A percentile compares a stretch with the other conserved stretches of the same genome.
phyloP scores from a whole-genome alignment of 208 protist genomes.

The Acanthamoeba royreba region DNA sequence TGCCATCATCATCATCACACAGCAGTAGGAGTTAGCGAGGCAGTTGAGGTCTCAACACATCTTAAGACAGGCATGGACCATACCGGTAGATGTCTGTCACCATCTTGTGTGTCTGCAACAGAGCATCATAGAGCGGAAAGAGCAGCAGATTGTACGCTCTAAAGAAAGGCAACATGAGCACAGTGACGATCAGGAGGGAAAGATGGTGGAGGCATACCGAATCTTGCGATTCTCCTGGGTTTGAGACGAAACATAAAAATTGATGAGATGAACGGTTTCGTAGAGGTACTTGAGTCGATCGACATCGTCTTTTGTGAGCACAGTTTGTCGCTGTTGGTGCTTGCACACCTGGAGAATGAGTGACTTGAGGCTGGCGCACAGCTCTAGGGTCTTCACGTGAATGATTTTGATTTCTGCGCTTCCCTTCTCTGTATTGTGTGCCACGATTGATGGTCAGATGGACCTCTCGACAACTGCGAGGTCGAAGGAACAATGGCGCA shows the following conservation, averaged over 20 bases:
- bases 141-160: neutral
- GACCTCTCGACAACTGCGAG: neutral
- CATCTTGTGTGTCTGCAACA: constrained; percentile 29
- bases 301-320: constrained; percentile 9
- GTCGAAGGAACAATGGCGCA: neutral
- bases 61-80: too few relatives aligned
- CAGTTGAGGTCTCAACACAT: too few relatives aligned
- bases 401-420: constrained; percentile 5
- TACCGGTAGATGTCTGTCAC: neutral
- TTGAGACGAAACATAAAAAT: constrained; percentile 44
- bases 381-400: neutral
- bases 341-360: constrained; percentile 30
- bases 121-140: neutral
- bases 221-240: constrained; percentile 20
- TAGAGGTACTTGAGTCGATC: constrained; percentile 46
- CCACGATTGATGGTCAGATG: neutral
- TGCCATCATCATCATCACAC: neutral
- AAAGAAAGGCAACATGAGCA: neutral
- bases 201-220: neutral
- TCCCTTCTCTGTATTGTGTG: neutral
- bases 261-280: constrained; percentile 46
- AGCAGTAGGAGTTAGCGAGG: too few relatives aligned
- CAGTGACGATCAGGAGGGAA: neutral
- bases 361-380: neutral
- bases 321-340: neutral